Conservation (phyloP, 192 early-diverging fungal genomes). For the Geosiphon pyriformis region DNA sequence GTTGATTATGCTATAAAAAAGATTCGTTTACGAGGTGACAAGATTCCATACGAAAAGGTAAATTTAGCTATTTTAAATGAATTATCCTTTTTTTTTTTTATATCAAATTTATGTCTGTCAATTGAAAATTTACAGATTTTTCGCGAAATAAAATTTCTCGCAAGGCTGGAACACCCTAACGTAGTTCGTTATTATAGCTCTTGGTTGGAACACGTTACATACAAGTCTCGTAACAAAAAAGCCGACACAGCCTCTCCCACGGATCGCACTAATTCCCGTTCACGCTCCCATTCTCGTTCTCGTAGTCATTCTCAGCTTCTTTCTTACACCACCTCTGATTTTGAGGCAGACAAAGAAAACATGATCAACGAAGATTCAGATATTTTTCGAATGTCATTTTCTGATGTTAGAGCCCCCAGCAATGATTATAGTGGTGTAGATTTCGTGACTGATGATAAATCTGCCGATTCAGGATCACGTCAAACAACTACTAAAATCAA, state of each 20-base stretch:
- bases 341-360: conserved; percentile 31
- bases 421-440: conserved; percentile 31
- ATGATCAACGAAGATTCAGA: conserved; percentile 23
- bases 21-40: conserved; percentile 55
- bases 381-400: conserved; percentile 22
- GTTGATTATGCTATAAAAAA: conserved; percentile 91
- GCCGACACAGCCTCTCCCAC: conserved; percentile 11
- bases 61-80: conserved; percentile 14
- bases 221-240: conserved; percentile 9
- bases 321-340: conserved; percentile 31
- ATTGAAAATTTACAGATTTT: too few relatives aligned
- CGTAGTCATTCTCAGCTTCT: conserved; percentile 24
- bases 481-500: too few relatives aligned
- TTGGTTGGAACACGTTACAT: conserved; percentile 76
- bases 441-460: conserved; percentile 24
- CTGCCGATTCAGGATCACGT: not conserved
- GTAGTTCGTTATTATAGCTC: conserved; percentile 90
- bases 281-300: conserved; percentile 4
- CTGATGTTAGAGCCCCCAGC: not conserved
- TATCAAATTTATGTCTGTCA: conserved; percentile 46
- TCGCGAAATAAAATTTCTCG: conserved; percentile 86
- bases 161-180: conserved; percentile 79
- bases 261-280: too few relatives aligned
- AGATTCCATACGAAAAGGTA: conserved; percentile 26
- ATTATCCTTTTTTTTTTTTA: not conserved